Conservation (phyloP, 2,329 filamentous ascomycete species). For the Myriangium duriaei region DNA sequence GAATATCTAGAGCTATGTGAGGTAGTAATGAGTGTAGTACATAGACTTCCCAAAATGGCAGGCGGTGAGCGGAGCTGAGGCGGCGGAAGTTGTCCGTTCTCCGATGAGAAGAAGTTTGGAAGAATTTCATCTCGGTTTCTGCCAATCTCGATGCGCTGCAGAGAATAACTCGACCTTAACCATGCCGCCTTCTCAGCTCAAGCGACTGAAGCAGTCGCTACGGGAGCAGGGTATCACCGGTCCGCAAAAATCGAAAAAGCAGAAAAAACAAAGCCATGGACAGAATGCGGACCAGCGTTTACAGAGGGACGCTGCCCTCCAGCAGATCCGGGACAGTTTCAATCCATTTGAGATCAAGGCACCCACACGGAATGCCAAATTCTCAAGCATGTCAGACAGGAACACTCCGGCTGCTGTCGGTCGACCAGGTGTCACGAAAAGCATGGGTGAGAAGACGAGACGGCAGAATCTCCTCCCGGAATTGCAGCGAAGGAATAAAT, state of each 20-base stretch:
- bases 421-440: slow-evolving; percentile 73
- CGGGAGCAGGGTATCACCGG: slow-evolving; percentile 81
- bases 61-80: background rate
- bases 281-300: slow-evolving; percentile 51
- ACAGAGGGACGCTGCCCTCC: slow-evolving; percentile 63
- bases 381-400: slow-evolving; percentile 56
- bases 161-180: background rate
- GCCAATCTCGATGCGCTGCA: background rate
- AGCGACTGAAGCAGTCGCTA: slow-evolving; percentile 84
- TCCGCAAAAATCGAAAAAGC: slow-evolving; percentile 89
- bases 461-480: slow-evolving; percentile 77
- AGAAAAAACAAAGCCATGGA: slow-evolving; percentile 60
- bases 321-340: slow-evolving; percentile 85
- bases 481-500: slow-evolving; percentile 78
- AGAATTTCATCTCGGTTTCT: background rate
- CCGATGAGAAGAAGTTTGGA: background rate
- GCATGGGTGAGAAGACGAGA: slow-evolving; percentile 74
- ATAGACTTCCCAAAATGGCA: too few relatives aligned
- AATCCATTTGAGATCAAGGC: slow-evolving; percentile 95
- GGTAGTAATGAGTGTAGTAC: too few relatives aligned
- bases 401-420: slow-evolving; percentile 49
- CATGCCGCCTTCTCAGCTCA: slow-evolving; percentile 95
- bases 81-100: background rate
- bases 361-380: slow-evolving; percentile 61
- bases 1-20: too few relatives aligned